A percentile compares a stretch with the other conserved stretches of the same genome.
phyloP scores from a whole-genome alignment of 2,329 filamentous ascomycete species.

The Fragosphaeria purpurea region DNA sequence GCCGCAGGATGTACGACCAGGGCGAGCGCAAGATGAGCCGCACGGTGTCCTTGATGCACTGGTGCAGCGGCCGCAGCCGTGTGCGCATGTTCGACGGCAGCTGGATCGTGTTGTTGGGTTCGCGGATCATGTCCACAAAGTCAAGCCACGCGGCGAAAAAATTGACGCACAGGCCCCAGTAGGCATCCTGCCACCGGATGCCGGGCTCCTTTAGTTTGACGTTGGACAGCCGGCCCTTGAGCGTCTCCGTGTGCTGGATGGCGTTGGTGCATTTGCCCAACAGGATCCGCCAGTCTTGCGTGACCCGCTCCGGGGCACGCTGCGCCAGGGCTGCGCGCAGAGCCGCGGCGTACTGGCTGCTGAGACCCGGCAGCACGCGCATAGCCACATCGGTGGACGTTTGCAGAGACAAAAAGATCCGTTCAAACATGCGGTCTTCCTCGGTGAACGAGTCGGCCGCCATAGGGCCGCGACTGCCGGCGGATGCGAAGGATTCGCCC shows the following conservation, averaged over 20 bases:
- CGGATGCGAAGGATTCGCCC: conserved; percentile 65
- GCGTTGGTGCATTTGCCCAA: conserved; percentile 62
- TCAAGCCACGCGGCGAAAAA: conserved; percentile 63
- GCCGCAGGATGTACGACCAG: conserved; percentile 37
- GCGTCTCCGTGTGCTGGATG: conserved; percentile 61
- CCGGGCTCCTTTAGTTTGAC: conserved; percentile 81
- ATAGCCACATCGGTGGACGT: conserved; percentile 64
- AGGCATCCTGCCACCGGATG: conserved; percentile 51
- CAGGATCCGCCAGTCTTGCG: conserved; percentile 59
- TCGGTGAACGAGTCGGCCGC: conserved; percentile 53
- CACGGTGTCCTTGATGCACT: conserved; percentile 70
- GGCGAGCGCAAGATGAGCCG: conserved; percentile 56
- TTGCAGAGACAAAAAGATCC: conserved; percentile 67
- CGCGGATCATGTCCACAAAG: conserved; percentile 51
- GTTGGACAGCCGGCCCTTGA: conserved; percentile 62
- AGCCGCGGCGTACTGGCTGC: conserved; percentile 53
- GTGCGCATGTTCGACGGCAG: conserved; percentile 59
- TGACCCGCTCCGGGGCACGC: conserved; percentile 47
- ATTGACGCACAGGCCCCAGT: conserved; percentile 63
- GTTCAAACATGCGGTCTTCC: conserved; percentile 74
- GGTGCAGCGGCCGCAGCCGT: conserved; percentile 71
- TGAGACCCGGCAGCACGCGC: conserved; percentile 59
- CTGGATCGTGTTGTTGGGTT: conserved; percentile 40
- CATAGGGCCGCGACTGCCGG: conserved; percentile 37
- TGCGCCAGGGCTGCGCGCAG: conserved; percentile 54